Conservation (phyloP, 164 flowering plant genomes). For the Tetracentron sinense region DNA sequence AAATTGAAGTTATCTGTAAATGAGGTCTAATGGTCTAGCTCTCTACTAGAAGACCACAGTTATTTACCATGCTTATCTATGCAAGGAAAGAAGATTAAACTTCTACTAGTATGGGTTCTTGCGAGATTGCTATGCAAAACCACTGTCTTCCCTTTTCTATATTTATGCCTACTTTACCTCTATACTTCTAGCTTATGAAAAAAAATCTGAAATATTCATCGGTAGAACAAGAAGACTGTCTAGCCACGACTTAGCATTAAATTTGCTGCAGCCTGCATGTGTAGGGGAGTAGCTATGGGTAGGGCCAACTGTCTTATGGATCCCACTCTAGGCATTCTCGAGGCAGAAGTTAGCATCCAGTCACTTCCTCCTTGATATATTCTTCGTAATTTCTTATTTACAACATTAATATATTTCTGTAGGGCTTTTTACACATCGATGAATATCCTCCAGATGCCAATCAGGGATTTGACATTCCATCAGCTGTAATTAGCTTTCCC, state of each 20-base stretch:
- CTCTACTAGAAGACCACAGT: no score
- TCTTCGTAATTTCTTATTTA: constrained; percentile 6
- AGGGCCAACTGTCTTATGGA: no score
- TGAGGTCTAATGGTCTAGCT: no score
- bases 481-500: constrained; percentile 79
- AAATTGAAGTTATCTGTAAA: no score
- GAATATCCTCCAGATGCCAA: constrained; percentile 99
- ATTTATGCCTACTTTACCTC: not conserved
- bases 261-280: no score
- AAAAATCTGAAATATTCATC: no score
- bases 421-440: constrained; percentile 93
- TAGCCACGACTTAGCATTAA: no score
- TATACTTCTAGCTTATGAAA: no score
- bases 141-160: no score
- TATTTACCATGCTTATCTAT: not conserved
- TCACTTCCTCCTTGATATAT: not conserved
- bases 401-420: constrained; percentile 1
- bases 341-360: not conserved
- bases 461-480: constrained; percentile 96
- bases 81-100: not conserved
- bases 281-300: no score
- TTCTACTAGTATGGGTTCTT: not conserved
- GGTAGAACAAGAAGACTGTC: no score
- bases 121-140: not conserved
- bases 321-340: not conserved